Conservation (phyloP, 345 rosid genomes). For the Arabis alpina region DNA sequence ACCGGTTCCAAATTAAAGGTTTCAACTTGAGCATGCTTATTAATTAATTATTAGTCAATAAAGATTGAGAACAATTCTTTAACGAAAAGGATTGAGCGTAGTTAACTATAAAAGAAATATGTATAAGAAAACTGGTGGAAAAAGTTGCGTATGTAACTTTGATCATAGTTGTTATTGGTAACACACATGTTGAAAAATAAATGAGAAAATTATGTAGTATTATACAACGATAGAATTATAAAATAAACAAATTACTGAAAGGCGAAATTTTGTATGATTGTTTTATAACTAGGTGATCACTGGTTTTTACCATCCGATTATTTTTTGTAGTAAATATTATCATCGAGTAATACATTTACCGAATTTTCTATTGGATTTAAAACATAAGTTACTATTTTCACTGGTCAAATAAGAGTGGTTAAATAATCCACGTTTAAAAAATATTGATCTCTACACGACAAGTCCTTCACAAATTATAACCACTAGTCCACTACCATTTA, state of each 20-base stretch:
- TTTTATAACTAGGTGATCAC: no score
- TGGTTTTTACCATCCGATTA: no score
- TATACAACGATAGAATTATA: not conserved
- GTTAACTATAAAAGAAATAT: not conserved
- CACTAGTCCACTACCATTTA: no score
- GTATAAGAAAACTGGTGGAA: not conserved
- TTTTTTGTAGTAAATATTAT: no score
- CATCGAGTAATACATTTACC: no score
- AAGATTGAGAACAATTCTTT: not conserved
- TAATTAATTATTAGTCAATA: not conserved
- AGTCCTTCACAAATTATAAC: no score
- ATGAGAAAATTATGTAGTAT: not conserved
- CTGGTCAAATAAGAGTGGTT: no score
- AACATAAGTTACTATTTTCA: no score
- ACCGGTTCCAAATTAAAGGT: slow-evolving; percentile 13
- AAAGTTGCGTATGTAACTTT: not conserved
- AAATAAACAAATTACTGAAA: not conserved
- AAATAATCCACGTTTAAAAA: no score
- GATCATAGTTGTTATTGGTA: not conserved
- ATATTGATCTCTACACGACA: no score
- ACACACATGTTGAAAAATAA: not conserved
- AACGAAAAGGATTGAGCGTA: not conserved
- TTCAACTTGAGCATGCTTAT: slow-evolving; percentile 14
- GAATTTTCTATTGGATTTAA: no score
- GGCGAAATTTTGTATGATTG: not conserved